phyloP scores from a whole-genome alignment of 495 filamentous ascomycete genomes.

The Aspergillus homomorphus region DNA sequence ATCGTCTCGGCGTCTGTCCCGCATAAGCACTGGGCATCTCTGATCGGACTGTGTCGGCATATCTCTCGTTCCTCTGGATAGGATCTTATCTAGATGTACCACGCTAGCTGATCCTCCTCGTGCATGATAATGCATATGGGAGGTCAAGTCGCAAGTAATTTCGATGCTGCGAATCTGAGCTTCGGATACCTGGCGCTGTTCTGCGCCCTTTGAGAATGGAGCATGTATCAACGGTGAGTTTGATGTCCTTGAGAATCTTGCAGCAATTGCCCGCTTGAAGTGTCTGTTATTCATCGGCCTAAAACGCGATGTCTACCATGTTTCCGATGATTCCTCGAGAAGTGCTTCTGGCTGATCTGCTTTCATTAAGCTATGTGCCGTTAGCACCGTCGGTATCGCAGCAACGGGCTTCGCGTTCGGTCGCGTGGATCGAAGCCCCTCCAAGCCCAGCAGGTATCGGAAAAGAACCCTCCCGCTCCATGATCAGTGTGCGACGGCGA shows the following conservation, averaged over 20 bases:
- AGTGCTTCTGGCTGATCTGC: background rate
- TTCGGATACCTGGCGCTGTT: constrained; percentile 37
- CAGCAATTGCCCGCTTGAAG: background rate
- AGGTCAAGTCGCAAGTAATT: constrained; percentile 33
- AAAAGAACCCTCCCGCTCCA: constrained; percentile 29
- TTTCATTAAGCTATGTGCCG: constrained; percentile 60
- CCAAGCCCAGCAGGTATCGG: constrained; percentile 25
- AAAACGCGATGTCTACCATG: background rate
- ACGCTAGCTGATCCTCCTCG: constrained; percentile 20
- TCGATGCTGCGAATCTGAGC: constrained; percentile 39
- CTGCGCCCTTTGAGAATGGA: constrained; percentile 43
- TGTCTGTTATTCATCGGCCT: background rate
- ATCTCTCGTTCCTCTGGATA: background rate
- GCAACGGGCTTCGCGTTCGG: constrained; percentile 63
- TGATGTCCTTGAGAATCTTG: constrained; percentile 6
- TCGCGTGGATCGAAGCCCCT: constrained; percentile 45
- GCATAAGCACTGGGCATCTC: background rate
- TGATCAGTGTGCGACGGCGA: constrained; percentile 20
- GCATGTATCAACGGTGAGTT: constrained; percentile 48
- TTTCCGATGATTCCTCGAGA: background rate
- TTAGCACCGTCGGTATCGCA: constrained; percentile 66
- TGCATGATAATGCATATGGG: constrained; percentile 37
- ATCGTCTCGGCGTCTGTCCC: background rate
- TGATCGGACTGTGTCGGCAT: background rate
- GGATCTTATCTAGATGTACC: constrained; percentile 18